Evolutionary conservation across 2,329 filamentous ascomycete genomes (phyloP).

Genomic region (Penicillium sp.): DNA sequence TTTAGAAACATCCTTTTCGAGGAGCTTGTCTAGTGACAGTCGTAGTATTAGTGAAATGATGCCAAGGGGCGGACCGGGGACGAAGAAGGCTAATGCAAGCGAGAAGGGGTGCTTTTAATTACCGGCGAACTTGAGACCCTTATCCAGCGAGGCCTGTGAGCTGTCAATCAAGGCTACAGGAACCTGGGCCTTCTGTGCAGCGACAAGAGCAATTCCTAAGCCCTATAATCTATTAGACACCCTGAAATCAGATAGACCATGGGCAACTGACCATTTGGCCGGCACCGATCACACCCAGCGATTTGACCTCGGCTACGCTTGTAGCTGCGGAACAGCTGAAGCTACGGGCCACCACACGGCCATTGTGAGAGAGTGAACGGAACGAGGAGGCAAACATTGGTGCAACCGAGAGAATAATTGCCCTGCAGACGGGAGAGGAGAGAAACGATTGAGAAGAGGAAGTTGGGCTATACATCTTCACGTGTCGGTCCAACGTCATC

Average conservation of each 20-base stretch:
- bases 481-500: conserved; percentile 25
- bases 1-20: conserved; percentile 90
- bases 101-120: conserved; percentile 23
- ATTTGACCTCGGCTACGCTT: conserved; percentile 72
- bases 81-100: not conserved
- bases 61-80: no score
- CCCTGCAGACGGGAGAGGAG: not conserved
- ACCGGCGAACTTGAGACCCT: conserved; percentile 87
- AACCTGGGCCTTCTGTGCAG: conserved; percentile 76
- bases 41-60: conserved; percentile 1
- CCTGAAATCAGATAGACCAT: not conserved
- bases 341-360: conserved; percentile 46
- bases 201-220: conserved; percentile 91
- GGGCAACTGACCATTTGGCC: conserved; percentile 80
- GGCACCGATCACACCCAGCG: conserved; percentile 85
- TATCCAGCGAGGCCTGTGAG: conserved; percentile 79
- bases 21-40: conserved; percentile 69
- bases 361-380: conserved; percentile 31
- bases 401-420: not conserved
- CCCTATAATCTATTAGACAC: conserved; percentile 59
- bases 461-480: conserved; percentile 18
- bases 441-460: conserved; percentile 5
- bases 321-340: conserved; percentile 68
- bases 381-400: conserved; percentile 39
- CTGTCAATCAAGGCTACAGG: conserved; percentile 83